phyloP scores from a whole-genome alignment of 106 monocot species.

The Hemerocallis citrina region DNA sequence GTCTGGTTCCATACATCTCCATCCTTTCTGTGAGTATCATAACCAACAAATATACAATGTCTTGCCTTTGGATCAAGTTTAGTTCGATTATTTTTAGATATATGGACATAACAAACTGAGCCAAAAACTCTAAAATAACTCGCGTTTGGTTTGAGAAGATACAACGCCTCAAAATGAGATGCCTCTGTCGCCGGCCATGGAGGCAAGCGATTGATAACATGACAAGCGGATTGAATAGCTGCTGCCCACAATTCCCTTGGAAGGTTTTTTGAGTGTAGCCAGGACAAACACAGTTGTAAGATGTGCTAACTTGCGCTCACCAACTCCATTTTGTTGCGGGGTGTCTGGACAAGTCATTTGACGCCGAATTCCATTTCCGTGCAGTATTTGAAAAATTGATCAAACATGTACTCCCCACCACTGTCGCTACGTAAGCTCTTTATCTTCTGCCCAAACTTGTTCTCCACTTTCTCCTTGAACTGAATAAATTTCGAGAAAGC shows the following conservation, averaged over 20 bases:
- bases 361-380: neutral
- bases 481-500: neutral
- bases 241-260: neutral
- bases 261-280: too few relatives aligned
- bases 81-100: neutral
- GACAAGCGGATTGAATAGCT: too few relatives aligned
- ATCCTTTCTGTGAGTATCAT: neutral
- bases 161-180: slow-evolving; percentile 1
- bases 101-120: slow-evolving; percentile 5
- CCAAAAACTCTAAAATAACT: slow-evolving; percentile 1
- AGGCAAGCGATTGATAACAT: neutral
- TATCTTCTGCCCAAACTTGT: neutral
- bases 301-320: neutral
- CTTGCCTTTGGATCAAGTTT: slow-evolving; percentile 7
- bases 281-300: too few relatives aligned
- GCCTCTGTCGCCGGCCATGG: neutral
- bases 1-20: neutral
- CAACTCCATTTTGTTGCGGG: slow-evolving; percentile 5
- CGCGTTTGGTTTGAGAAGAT: neutral
- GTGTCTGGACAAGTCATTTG: too few relatives aligned
- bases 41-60: slow-evolving; percentile 3
- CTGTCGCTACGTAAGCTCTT: neutral
- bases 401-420: slow-evolving; percentile 1
- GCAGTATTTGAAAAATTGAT: neutral
- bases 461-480: neutral